Conservation (phyloP, 345 rosid species). For the Camelina laxa region DNA sequence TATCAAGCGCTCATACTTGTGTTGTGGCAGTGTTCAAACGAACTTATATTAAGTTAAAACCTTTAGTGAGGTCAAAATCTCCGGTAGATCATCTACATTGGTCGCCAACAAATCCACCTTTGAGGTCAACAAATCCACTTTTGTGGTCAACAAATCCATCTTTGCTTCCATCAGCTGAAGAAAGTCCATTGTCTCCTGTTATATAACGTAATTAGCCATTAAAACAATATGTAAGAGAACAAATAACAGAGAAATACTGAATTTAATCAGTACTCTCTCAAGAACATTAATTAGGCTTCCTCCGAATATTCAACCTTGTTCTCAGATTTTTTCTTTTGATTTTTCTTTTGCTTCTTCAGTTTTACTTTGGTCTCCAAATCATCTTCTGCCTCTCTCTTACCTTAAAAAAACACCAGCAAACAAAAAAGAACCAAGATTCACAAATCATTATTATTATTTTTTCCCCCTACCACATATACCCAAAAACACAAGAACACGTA, state of each 20-base stretch:
- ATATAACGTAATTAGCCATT: too few species aligned
- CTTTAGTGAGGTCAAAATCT: neutral
- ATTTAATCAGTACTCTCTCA: too few species aligned
- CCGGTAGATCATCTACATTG: neutral
- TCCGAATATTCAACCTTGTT: neutral
- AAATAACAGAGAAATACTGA: too few species aligned
- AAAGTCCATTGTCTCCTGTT: neutral
- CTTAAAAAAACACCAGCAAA: neutral
- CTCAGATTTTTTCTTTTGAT: neutral
- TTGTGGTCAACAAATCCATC: neutral
- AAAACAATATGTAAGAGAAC: neutral
- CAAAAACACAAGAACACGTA: neutral
- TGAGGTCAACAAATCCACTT: neutral
- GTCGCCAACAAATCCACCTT: neutral
- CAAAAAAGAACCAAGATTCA: too few species aligned
- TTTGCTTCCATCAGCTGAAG: neutral
- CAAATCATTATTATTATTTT: too few species aligned
- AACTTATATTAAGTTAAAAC: too few species aligned
- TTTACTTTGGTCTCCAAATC: neutral
- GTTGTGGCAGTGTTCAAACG: too few species aligned
- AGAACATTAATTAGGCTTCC: too few species aligned
- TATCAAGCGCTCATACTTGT: too few species aligned
- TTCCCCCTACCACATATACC: too few species aligned
- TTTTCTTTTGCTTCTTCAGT: neutral
- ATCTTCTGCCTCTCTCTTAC: neutral